Evolutionary conservation across 352 stramenopile species (phyloP).

Genomic region (Aphanomyces euteiches): DNA sequence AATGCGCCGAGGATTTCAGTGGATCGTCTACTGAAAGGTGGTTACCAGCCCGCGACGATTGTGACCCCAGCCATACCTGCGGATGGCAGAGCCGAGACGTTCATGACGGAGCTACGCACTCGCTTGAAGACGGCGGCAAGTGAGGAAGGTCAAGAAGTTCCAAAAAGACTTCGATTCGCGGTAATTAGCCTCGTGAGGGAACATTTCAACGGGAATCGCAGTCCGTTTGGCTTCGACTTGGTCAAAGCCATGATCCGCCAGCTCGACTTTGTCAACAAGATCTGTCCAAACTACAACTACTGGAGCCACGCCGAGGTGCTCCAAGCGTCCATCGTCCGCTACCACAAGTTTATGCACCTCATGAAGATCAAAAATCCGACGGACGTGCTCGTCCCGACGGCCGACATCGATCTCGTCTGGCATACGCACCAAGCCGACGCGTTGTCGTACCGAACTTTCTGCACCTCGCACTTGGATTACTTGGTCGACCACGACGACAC

Average conservation of each 20-base stretch:
- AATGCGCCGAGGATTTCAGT: not conserved
- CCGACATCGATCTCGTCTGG: slow-evolving; percentile 24
- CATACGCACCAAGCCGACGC: slow-evolving; percentile 8
- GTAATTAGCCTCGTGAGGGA: not conserved
- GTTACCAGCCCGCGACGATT: not conserved
- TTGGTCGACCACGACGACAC: slow-evolving; percentile 18
- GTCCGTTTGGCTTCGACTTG: slow-evolving; percentile 15
- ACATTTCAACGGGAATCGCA: not conserved
- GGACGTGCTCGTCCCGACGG: slow-evolving; percentile 18
- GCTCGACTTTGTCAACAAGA: slow-evolving; percentile 31
- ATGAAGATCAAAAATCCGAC: slow-evolving; percentile 4
- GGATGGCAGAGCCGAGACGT: not conserved
- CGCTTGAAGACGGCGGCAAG: not conserved
- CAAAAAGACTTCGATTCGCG: not conserved
- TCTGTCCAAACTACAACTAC: slow-evolving; percentile 24
- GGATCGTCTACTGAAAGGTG: not conserved
- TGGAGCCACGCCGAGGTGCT: slow-evolving; percentile 21
- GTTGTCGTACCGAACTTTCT: not conserved
- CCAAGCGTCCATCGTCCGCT: slow-evolving; percentile 13
- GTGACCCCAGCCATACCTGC: not conserved
- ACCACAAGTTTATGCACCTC: slow-evolving; percentile 30
- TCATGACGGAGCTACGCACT: not conserved
- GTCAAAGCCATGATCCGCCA: slow-evolving; percentile 28
- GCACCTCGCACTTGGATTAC: no score
- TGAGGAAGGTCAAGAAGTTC: no score